Evolutionary conservation across 2,329 filamentous ascomycete genomes (phyloP).

Genomic region (Exserohilum turcica): DNA sequence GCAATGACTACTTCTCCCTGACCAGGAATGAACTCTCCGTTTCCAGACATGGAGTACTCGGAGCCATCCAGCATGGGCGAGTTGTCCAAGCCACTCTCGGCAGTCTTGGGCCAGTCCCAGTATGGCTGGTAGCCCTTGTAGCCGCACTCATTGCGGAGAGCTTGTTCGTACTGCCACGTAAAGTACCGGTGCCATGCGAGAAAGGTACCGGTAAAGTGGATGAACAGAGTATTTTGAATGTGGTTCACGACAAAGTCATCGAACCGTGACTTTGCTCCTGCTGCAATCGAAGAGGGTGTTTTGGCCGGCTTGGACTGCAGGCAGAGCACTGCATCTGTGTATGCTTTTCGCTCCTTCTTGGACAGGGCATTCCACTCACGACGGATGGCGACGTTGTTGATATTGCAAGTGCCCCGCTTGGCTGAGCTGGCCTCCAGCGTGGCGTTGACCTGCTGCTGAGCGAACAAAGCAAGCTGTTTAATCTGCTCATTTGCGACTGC

Average conservation of each 20-base stretch:
- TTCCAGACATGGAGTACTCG: conserved; percentile 53
- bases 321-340: conserved; percentile 47
- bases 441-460: conserved; percentile 24
- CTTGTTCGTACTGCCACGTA: conserved; percentile 49
- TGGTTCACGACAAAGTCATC: conserved; percentile 49
- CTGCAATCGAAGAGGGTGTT: conserved; percentile 31
- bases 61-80: conserved; percentile 62
- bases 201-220: conserved; percentile 43
- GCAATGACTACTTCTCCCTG: conserved; percentile 35
- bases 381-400: conserved; percentile 33
- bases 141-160: conserved; percentile 50
- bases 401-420: conserved; percentile 33
- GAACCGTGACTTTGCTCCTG: conserved; percentile 42
- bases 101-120: conserved; percentile 60
- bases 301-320: conserved; percentile 36
- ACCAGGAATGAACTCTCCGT: conserved; percentile 48
- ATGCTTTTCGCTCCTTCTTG: conserved; percentile 38
- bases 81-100: conserved; percentile 50
- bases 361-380: conserved; percentile 36
- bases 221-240: conserved; percentile 42
- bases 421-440: conserved; percentile 19
- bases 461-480: conserved; percentile 28
- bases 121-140: conserved; percentile 53
- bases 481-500: conserved; percentile 32
- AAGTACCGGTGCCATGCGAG: conserved; percentile 50